Conservation (phyloP, 2,329 filamentous ascomycete species). For the Colletotrichum paranaense region DNA sequence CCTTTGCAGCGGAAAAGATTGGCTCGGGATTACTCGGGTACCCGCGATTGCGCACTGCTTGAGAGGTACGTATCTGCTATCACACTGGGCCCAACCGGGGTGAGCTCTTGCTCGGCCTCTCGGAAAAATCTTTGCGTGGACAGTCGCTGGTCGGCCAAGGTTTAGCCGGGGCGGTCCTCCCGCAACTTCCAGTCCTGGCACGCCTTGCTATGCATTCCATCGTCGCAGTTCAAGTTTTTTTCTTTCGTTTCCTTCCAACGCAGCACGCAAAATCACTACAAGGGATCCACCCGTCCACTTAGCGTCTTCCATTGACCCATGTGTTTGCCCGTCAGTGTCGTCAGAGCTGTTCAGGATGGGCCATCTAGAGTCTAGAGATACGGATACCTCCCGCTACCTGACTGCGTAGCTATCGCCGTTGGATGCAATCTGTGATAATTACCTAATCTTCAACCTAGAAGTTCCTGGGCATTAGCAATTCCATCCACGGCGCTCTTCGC, state of each 20-base stretch:
- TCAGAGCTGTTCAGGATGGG: conserved; percentile 4
- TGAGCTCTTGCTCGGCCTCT: conserved; percentile 7
- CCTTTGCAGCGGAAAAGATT: conserved; percentile 33
- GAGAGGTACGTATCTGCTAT: neutral
- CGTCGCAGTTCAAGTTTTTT: conserved; percentile 8
- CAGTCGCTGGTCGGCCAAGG: conserved; percentile 21
- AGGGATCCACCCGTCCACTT: conserved; percentile 24
- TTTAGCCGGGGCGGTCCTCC: conserved; percentile 22
- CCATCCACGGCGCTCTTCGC: no score
- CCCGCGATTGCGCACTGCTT: conserved; percentile 10
- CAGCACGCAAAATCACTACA: neutral
- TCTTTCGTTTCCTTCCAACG: neutral
- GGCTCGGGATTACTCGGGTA: conserved; percentile 38
- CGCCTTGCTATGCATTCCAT: no score
- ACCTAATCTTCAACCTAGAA: neutral
- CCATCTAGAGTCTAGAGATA: neutral
- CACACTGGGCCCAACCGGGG: neutral
- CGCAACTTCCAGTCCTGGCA: neutral
- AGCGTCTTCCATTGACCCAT: conserved; percentile 33
- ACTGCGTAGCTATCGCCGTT: neutral
- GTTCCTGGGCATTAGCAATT: neutral
- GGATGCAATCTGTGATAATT: conserved; percentile 6
- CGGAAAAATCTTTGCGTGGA: conserved; percentile 25
- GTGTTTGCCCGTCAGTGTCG: conserved; percentile 16
- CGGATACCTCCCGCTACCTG: neutral